Evolutionary conservation across 2,329 filamentous ascomycete genomes (phyloP), one percentile per base, ranked within the genome.

Genomic region (Purpureocillium lavendulum): DNA sequence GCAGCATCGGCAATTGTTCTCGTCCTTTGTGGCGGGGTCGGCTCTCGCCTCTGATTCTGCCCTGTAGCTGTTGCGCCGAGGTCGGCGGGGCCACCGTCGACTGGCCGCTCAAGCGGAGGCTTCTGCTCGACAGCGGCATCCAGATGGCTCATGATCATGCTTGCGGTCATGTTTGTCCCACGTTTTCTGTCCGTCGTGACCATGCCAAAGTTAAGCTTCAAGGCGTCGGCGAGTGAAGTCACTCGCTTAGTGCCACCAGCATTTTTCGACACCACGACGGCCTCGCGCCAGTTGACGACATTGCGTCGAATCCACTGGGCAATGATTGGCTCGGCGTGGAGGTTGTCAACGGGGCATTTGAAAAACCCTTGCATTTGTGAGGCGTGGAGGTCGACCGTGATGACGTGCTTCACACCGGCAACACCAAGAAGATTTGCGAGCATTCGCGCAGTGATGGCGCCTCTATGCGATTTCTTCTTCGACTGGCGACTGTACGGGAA

Each of bases 291-390:
- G 48, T 84, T 79, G 12, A 78, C 72, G 30, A 98, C 83, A 57
- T 96, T 92, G 60, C 83, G 79, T 44, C 84, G 82, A 54, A 98
- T 94, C 92, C 92, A 98, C 52, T 87, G 84, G 39, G 90, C 88
- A 54, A 98, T 87, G 47, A 97, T 75, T 13, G 92, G 90, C 61
- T 98, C 92, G 38, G 92, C 92, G 53, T 95, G 87, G 39, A 98
- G 80, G 57, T 98, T 97, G 64, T 98, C 92, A 44, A 98, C 90
- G 0, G 92, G 92, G 52, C 90, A 95, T 57, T 86, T 86, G 74
- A 98, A 98, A 69, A 98, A 98, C 42, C 92, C 92, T 66, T 98
- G 92, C 87, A 97, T 97, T 68, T 97, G 92, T n/a, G 85, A 88
- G 39, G 86, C 86, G 67, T 98, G 92, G 24, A 98, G 75, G 58